Evolutionary conservation across 768 basidiomycete species (phyloP), one percentile per base, ranked within the genome.

Genomic region (Kwoniella pini): DNA sequence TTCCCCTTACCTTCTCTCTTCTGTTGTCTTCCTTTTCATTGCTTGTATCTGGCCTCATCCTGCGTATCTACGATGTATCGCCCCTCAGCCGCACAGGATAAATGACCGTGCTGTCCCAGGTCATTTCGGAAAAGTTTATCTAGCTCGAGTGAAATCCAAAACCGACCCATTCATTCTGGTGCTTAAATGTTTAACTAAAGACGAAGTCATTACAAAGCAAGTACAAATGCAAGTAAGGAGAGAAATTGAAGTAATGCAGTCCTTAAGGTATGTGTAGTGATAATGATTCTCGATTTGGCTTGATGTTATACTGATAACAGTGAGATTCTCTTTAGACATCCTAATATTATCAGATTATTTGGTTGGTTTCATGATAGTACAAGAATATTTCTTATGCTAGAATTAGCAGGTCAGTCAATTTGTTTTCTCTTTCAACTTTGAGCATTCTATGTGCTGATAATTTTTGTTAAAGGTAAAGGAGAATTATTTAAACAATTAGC

Each of bases 331-430:
- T 39, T 27, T 24, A 82, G 95, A 49, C 95, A 98, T 77, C 95
- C 95, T 0, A 87, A 98, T 76, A 87, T 98, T 68, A 83, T 98
- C 10, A 86, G 93, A 9, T 82, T 98, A 7, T 95, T 96, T 67
- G 95, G 95, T 36, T 98, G 91, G 82, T 98, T 98, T 82, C 93
- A 98, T 80, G 96, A 99, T 78, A 86, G 89, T 75, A 91, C 91
- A 70, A 89, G 95, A 7, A 95, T 99, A 65, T 96, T 97, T 79
- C 84, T 98, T 54, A 97, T 98, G 90, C 85, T 98, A 71, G 96
- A 99, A 75, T 96, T 93, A 74, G 96, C 95, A 0, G 95, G n/a
- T n/a, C n/a, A n/a, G 90, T 60, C 88, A 90, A 72, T 45, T n/a
- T 0, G 1, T 11, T 33, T 13, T 17, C 31, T 15, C 9, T 19